phyloP scores from a whole-genome alignment of 257 asterid species.

The Ilex aquifolium region DNA sequence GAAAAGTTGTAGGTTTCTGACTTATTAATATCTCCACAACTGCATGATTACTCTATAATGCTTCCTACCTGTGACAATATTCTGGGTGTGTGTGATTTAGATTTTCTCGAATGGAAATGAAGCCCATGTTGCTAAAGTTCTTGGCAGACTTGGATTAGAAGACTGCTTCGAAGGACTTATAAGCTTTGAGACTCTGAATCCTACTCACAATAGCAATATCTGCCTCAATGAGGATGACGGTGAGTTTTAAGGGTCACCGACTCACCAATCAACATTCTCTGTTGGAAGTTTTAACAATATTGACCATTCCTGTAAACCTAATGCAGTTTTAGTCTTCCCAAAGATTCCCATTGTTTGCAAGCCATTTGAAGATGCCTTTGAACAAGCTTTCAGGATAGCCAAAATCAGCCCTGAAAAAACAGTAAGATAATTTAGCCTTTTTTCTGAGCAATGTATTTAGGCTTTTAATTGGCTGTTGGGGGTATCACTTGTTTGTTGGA shows the following conservation, averaged over 20 bases:
- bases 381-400: conserved; percentile 58
- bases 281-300: not conserved
- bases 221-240: conserved; percentile 25
- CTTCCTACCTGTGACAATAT: no score
- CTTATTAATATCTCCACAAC: not conserved
- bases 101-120: conserved; percentile 89
- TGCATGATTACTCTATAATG: not conserved
- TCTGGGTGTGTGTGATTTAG: conserved; percentile 28
- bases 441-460: not conserved
- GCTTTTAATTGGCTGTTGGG: not conserved
- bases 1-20: conserved; percentile 66
- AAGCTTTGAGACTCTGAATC: conserved; percentile 78
- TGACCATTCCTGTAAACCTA: conserved; percentile 11
- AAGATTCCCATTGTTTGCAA: conserved; percentile 60
- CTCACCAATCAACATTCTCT: not conserved
- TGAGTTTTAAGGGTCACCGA: conserved; percentile 22
- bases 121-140: conserved; percentile 75
- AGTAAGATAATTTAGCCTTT: conserved; percentile 26
- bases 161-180: conserved; percentile 76
- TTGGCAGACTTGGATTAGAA: conserved; percentile 72
- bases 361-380: conserved; percentile 64
- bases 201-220: conserved; percentile 24
- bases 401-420: conserved; percentile 66
- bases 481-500: no score
- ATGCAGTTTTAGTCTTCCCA: conserved; percentile 29